These are phyloP conservation scores for Diplodia mutila DNA, from an alignment of 2,329 filamentous ascomycete genomes.

Conservation along the genomic window DNA sequence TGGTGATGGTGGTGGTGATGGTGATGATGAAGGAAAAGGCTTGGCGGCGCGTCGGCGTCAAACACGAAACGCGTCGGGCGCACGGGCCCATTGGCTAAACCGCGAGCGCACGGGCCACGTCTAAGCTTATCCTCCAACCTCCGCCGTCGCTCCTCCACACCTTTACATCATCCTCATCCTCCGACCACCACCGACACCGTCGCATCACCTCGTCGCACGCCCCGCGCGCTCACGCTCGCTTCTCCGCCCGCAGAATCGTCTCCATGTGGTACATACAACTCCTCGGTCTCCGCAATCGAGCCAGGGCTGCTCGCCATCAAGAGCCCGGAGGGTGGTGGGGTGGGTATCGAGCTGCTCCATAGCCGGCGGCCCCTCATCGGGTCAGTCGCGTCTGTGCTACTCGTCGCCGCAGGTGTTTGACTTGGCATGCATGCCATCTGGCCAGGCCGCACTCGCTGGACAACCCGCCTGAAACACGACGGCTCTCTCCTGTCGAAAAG, in stretches of 20 bases:
- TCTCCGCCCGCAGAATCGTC: neutral
- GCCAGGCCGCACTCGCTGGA: conserved; percentile 10
- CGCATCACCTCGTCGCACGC: neutral
- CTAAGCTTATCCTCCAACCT: neutral
- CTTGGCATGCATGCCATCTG: conserved; percentile 19
- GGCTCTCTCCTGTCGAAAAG: conserved; percentile 13
- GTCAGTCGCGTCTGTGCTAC: neutral
- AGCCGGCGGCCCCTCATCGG: neutral
- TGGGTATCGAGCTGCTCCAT: conserved; percentile 18
- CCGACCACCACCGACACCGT: neutral
- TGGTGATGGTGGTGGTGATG: too few relatives aligned
- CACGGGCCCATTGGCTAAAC: neutral
- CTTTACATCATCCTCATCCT: neutral
- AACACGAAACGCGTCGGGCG: neutral
- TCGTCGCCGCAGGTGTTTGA: neutral
- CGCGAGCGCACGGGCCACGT: neutral
- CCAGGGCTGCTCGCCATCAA: conserved; percentile 14
- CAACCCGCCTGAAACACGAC: neutral
- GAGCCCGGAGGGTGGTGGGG: conserved; percentile 17
- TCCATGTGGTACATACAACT: conserved; percentile 15
- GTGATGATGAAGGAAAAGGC: too few relatives aligned
- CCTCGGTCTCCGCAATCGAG: conserved; percentile 2
- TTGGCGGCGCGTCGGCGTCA: too few relatives aligned
- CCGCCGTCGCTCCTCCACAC: neutral
- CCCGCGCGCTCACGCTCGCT: neutral